phyloP scores from a whole-genome alignment of 306 rosid species.

The Mimosa pudica region DNA sequence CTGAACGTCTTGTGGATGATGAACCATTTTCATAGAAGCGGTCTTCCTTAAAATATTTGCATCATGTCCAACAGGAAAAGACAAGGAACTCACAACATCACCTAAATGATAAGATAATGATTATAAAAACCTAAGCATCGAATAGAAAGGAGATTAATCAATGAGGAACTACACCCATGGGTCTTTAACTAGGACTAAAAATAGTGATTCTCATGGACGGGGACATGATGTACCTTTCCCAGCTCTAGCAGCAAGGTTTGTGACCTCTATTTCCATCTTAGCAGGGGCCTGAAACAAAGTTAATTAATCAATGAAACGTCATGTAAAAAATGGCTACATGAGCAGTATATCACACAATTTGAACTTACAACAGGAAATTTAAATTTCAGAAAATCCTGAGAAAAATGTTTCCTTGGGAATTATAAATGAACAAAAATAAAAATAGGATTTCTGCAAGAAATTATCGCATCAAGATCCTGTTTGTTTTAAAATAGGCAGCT shows the following conservation, averaged over 20 bases:
- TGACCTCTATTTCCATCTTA: conserved; percentile 91
- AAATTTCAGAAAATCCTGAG: background rate
- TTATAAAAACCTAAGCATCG: background rate
- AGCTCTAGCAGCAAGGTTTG: conserved; percentile 95
- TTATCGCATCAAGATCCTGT: background rate
- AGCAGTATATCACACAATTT: background rate
- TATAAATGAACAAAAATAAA: background rate
- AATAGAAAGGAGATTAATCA: background rate
- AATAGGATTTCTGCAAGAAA: background rate
- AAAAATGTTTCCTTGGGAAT: background rate
- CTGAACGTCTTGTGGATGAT: conserved; percentile 58
- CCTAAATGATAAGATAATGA: conserved; percentile 49
- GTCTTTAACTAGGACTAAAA: conserved; percentile 22
- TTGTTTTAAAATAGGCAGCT: background rate
- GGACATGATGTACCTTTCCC: conserved; percentile 73
- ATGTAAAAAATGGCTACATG: conserved; percentile 10
- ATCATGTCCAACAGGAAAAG: conserved; percentile 81
- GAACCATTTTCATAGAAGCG: conserved; percentile 74
- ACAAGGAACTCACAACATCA: conserved; percentile 89
- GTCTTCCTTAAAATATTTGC: conserved; percentile 67
- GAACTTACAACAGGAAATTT: background rate
- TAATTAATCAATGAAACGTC: conserved; percentile 25
- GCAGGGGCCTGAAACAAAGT: conserved; percentile 72
- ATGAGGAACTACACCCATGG: conserved; percentile 3
- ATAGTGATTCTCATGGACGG: conserved; percentile 24